Evolutionary conservation across 805 yeast species (phyloP), one percentile per base, ranked within the genome.

Genomic region (Groenewaldozyma tartarivorans): DNA sequence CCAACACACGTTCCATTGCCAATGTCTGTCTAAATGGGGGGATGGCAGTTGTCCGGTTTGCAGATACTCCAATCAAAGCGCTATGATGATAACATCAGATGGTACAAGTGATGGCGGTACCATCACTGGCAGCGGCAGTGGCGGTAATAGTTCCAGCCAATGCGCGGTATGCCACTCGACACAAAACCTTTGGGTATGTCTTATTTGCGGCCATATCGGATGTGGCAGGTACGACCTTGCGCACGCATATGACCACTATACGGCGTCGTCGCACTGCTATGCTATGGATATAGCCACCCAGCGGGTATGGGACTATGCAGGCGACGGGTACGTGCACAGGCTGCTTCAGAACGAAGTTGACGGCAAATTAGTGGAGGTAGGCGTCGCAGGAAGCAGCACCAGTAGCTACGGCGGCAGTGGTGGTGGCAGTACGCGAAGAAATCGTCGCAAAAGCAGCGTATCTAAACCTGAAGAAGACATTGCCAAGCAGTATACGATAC

Each of bases 221-320:
- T 87, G 96, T 62, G 90, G 94, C 32, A 62, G 96, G 46, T 87
- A 87, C 57, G 83, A 85, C 39, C 73, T 73, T 24, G 87, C 81
- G 38, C 96, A 87, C 63, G 94, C 95, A 0, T 75, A 85, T 39
- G 75, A 79, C 45, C 96, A 87, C 60, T 88, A 74, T 57, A 74
- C 78, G 15, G 66, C 67, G 6, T 80, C 94, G 0, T 78, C 81
- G 4, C 96, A 87, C 58, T 83, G 95, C 52, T 87, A 84, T 63
- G 82, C 95, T 0, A 86, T 87, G 95, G 95, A 87, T 54, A 66
- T 84, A 35, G 61, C 68, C 7, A 75, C 94, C 0, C 92, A 87
- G 46, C 67, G 96, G 32, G 95, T 87, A 1, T 87, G 96, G 96
- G 96, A 87, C 57, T 87, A 87, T 57, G 87, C 88, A 0, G 88